Evolutionary conservation across 768 basidiomycete genomes (phyloP).

Genomic region (Termitomyces sp.): DNA sequence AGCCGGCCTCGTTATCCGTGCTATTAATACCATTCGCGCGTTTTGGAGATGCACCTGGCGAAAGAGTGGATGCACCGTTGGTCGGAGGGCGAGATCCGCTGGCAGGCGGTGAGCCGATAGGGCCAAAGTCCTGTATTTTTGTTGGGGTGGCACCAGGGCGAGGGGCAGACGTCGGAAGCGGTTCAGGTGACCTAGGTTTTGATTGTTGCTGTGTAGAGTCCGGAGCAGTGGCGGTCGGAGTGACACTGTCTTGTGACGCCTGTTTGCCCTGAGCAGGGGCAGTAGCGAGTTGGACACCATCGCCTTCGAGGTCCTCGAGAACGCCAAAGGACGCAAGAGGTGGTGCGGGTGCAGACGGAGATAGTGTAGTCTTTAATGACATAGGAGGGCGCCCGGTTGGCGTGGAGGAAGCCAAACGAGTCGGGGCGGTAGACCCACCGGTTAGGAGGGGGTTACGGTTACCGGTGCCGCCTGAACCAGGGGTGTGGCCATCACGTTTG

Average conservation of each 20-base stretch:
- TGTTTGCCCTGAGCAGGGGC: slow-evolving; percentile 36
- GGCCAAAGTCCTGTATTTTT: slow-evolving; percentile 57
- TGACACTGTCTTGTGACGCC: slow-evolving; percentile 13
- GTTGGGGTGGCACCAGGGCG: slow-evolving; percentile 38
- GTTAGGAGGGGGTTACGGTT: slow-evolving; percentile 36
- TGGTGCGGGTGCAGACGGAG: slow-evolving; percentile 75
- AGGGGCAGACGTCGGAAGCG: slow-evolving; percentile 53
- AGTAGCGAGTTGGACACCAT: slow-evolving; percentile 33
- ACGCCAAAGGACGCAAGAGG: slow-evolving; percentile 65
- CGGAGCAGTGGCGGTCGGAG: background rate
- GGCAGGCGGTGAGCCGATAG: slow-evolving; percentile 76
- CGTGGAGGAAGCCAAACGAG: slow-evolving; percentile 35
- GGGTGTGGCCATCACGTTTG: slow-evolving; percentile 29
- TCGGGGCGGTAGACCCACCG: slow-evolving; percentile 65
- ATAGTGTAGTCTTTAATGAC: slow-evolving; percentile 63
- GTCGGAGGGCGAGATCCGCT: slow-evolving; percentile 24
- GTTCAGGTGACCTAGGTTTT: slow-evolving; percentile 35
- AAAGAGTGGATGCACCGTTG: slow-evolving; percentile 27
- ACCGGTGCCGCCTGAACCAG: slow-evolving; percentile 16
- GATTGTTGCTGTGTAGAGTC: slow-evolving; percentile 3
- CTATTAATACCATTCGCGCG: slow-evolving; percentile 23
- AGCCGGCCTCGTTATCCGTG: slow-evolving; percentile 24
- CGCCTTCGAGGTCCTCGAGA: slow-evolving; percentile 50
- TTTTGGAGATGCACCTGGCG: slow-evolving; percentile 57
- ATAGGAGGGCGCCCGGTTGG: slow-evolving; percentile 52